Percentiles rank a stretch among this genome's conserved stretches.
phyloP scores from a whole-genome alignment of 73 alveolate species.

The Paramecium bursaria region DNA sequence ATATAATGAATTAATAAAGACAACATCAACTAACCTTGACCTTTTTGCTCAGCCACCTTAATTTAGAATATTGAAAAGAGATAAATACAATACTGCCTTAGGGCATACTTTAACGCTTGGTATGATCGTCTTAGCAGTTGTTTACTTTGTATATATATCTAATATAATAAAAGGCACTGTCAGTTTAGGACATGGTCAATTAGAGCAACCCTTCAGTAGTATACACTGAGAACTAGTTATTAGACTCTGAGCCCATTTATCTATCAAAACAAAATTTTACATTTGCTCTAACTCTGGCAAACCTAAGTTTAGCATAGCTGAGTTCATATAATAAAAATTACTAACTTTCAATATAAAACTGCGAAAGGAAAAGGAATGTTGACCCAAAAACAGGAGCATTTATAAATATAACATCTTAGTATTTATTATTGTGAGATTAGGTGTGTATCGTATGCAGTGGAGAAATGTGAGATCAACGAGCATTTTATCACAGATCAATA shows the following conservation, averaged over 20 bases:
- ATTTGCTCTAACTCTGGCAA: conserved; percentile 3
- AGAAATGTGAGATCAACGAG: conserved; percentile 24
- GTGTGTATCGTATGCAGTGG: conserved; percentile 24
- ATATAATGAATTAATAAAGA: too few relatives aligned
- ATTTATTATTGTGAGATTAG: not conserved
- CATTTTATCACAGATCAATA: conserved; percentile 28
- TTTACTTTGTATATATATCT: not conserved
- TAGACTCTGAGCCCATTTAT: conserved; percentile 31
- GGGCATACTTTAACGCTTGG: too few relatives aligned
- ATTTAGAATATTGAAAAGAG: conserved; percentile 31
- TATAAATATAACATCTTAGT: conserved; percentile 1
- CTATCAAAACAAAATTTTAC: conserved; percentile 14
- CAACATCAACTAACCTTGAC: too few relatives aligned
- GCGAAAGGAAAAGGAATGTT: not conserved
- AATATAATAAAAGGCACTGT: too few relatives aligned
- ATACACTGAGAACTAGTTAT: conserved; percentile 11
- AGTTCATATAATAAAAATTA: not conserved
- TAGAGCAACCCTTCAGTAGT: conserved; percentile 23
- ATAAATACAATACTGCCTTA: conserved; percentile 26
- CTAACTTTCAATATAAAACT: not conserved
- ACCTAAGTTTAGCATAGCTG: not conserved
- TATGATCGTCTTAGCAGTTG: not conserved
- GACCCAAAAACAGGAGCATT: not conserved
- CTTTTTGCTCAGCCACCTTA: conserved; percentile 28
- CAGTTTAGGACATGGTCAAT: not conserved